Conservation (phyloP, 768 basidiomycete species). For the Podaxis sp. region DNA sequence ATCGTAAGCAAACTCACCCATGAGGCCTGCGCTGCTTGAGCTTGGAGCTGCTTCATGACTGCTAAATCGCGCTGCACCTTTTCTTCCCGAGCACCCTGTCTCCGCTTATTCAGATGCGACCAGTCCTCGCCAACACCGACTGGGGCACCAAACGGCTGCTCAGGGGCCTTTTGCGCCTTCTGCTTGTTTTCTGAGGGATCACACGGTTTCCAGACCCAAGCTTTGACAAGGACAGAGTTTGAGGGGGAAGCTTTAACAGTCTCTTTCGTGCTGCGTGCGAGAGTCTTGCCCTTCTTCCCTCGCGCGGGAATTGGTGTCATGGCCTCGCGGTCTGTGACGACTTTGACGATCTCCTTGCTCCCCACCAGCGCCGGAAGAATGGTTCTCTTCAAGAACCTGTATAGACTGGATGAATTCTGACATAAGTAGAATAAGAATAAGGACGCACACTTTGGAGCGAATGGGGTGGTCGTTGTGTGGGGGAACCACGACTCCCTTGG, state of each 20-base stretch:
- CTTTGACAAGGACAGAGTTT: background rate
- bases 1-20: background rate
- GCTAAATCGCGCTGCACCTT: background rate
- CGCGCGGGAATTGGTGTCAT: background rate
- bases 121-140: background rate
- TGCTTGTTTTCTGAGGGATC: background rate
- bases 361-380: background rate
- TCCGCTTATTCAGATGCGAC: background rate
- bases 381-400: background rate
- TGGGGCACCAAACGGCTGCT: background rate
- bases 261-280: background rate
- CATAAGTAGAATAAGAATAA: background rate
- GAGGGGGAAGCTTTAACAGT: background rate
- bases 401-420: background rate
- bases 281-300: constrained; percentile 1
- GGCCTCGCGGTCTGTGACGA: background rate
- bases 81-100: background rate
- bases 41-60: background rate
- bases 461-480: background rate
- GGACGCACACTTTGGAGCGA: background rate
- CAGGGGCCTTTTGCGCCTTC: background rate
- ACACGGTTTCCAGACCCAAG: constrained; percentile 6
- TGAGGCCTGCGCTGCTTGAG: background rate
- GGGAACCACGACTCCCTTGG: background rate
- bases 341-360: background rate